Percentiles rank a stretch among this genome's conserved stretches.
Conservation (phyloP, 352 stramenopile species). For the Pythium oligandrum region DNA sequence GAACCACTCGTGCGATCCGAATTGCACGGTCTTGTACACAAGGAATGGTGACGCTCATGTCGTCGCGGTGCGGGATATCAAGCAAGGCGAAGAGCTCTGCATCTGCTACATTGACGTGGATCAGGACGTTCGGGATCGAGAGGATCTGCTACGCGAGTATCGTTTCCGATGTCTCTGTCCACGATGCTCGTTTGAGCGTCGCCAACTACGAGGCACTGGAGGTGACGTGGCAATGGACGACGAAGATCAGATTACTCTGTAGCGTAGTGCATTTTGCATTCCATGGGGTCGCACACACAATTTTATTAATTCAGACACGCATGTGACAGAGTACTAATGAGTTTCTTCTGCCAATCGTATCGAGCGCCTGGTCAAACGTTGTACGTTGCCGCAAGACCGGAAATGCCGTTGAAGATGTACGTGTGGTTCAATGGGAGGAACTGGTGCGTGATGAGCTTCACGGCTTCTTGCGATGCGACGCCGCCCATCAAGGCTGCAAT, state of each 20-base stretch:
- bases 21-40: conserved; percentile 63
- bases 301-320: too few relatives aligned
- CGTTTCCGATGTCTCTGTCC: conserved; percentile 75
- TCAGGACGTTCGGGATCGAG: conserved; percentile 60
- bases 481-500: conserved; percentile 94
- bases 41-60: conserved; percentile 24
- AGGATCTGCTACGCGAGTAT: conserved; percentile 68
- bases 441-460: conserved; percentile 98
- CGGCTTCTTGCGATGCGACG: conserved; percentile 94
- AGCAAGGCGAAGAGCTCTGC: conserved; percentile 89
- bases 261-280: too few relatives aligned
- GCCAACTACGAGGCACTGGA: conserved; percentile 14
- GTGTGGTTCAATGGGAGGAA: conserved; percentile 97
- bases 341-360: too few relatives aligned
- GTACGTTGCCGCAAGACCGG: conserved; percentile 63
- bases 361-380: conserved; percentile 35
- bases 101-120: conserved; percentile 94
- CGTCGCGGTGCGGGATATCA: conserved; percentile 36
- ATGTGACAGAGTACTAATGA: too few relatives aligned
- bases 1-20: conserved; percentile 84
- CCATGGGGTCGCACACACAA: too few relatives aligned
- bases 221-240: too few relatives aligned
- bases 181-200: conserved; percentile 45
- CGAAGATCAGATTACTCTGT: too few relatives aligned
- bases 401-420: conserved; percentile 98